Evolutionary conservation across 2,329 filamentous ascomycete genomes (phyloP), one percentile per base, ranked within the genome.

Genomic region (Microcyclospora pomicola): DNA sequence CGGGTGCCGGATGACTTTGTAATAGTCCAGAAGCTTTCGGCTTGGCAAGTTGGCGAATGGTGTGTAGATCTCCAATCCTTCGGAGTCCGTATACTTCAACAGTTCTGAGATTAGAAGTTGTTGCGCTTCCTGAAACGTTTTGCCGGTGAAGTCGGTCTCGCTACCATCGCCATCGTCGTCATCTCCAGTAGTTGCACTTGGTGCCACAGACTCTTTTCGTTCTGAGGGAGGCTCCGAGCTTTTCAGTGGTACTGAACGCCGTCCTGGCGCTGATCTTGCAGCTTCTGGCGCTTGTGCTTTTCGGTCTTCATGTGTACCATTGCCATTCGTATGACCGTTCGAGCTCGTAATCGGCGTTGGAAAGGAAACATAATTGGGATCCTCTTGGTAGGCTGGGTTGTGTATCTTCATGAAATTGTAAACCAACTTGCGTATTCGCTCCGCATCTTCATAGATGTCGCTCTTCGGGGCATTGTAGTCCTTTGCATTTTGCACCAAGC

Each of bases 391-490:
- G 12, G 82, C 83, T 11, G 86, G 85, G 51, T 94, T 93, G 49
- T 80, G 72, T 58, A 82, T 82, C 39, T 78, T 80, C 85, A 93
- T 93, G 58, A 77, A 85, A 52, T 87, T 88, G 57, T 82, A 87
- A 31, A 88, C 70, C 2, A 84, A 79, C 62, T 93, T 94, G 34
- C 86, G 73, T 33, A 94, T 73, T 35, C 84, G 76, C 60, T 94
- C 86, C 7, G 86, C 84, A 63, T 94, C 85, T 32, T 85, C 80
- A 54, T 80, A 88, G 29, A 81, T 69, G 40, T 75, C 64, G 0
- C 82, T 84, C 32, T 71, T 72, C 49, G 80, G 80, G 42, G 78
- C 70, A 53, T 88, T 88, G 62, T 76, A 91, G 38, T 84, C 77
- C 59, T 93, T 93, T 28, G 82, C 83, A 54, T 93, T 94, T 46